Percentiles rank a stretch among this genome's conserved stretches.
phyloP scores from a whole-genome alignment of 495 filamentous ascomycete species.

The Aspergillus affinis region DNA sequence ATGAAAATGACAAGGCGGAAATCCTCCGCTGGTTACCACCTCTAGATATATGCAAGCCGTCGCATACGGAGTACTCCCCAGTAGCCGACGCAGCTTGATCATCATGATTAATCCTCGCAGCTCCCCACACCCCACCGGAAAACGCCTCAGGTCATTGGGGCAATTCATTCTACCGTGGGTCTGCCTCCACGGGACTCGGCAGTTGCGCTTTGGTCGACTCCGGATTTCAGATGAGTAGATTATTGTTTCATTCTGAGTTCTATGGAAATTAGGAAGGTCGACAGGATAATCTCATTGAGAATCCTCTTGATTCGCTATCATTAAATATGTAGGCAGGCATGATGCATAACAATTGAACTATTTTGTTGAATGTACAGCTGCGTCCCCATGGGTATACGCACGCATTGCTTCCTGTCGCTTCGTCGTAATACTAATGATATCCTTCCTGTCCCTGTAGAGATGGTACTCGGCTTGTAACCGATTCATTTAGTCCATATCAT shows the following conservation, averaged over 20 bases:
- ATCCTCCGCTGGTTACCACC: neutral
- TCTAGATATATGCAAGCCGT: neutral
- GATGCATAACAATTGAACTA: neutral
- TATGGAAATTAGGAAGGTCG: too few species aligned
- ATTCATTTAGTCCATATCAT: conserved; percentile 57
- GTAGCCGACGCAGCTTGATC: conserved; percentile 19
- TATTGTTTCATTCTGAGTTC: too few species aligned
- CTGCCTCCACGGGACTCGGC: conserved; percentile 28
- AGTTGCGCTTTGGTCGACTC: conserved; percentile 23
- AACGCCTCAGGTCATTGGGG: conserved; percentile 21
- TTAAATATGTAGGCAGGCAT: neutral
- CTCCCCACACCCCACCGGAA: conserved; percentile 35
- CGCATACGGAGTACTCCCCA: neutral
- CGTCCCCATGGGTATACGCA: neutral
- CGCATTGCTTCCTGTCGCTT: neutral
- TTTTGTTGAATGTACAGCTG: neutral
- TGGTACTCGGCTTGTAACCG: neutral
- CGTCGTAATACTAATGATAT: too few species aligned
- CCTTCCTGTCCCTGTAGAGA: too few species aligned
- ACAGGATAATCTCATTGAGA: neutral
- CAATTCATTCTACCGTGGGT: conserved; percentile 29
- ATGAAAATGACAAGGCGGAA: neutral
- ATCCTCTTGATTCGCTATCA: neutral
- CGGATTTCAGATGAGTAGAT: conserved; percentile 8
- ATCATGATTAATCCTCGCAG: conserved; percentile 29